Evolutionary conservation across 1,284 basidiomycete species (phyloP).

Genomic region (Psilocybe mexicana): DNA sequence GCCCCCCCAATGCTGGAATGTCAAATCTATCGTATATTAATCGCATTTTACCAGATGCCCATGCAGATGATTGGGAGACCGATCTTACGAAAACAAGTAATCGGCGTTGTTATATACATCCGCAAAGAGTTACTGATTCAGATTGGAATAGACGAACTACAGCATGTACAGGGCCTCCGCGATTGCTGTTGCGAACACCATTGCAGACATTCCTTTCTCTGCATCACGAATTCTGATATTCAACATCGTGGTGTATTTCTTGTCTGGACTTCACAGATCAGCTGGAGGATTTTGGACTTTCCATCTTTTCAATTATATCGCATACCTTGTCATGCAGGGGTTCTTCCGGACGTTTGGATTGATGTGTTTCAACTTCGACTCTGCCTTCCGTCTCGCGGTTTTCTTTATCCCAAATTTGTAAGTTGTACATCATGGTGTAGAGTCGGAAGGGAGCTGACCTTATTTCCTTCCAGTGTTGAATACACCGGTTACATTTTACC

Average conservation of each 20-base stretch:
- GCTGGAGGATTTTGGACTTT: conserved; percentile 73
- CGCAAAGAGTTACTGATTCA: conserved; percentile 11
- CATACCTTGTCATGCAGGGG: conserved; percentile 68
- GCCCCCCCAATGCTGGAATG: conserved; percentile 25
- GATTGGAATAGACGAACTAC: conserved; percentile 61
- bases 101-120: conserved; percentile 5
- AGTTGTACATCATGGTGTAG: conserved; percentile 18
- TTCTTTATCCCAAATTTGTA: conserved; percentile 68
- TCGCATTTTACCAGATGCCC: conserved; percentile 45
- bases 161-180: conserved; percentile 82
- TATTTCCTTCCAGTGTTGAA: conserved; percentile 36
- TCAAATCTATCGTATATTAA: not conserved
- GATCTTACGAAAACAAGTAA: conserved; percentile 61
- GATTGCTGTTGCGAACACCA: conserved; percentile 69
- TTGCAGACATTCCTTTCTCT: conserved; percentile 79
- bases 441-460: not conserved
- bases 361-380: conserved; percentile 63
- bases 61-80: conserved; percentile 77
- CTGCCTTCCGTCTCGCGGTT: conserved; percentile 55
- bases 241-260: conserved; percentile 76
- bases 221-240: conserved; percentile 63
- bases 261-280: conserved; percentile 62
- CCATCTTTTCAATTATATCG: conserved; percentile 63
- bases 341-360: conserved; percentile 75
- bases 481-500: conserved; percentile 78